phyloP scores from a whole-genome alignment of 352 stramenopile species.

The Phytophthora cryptogea region DNA sequence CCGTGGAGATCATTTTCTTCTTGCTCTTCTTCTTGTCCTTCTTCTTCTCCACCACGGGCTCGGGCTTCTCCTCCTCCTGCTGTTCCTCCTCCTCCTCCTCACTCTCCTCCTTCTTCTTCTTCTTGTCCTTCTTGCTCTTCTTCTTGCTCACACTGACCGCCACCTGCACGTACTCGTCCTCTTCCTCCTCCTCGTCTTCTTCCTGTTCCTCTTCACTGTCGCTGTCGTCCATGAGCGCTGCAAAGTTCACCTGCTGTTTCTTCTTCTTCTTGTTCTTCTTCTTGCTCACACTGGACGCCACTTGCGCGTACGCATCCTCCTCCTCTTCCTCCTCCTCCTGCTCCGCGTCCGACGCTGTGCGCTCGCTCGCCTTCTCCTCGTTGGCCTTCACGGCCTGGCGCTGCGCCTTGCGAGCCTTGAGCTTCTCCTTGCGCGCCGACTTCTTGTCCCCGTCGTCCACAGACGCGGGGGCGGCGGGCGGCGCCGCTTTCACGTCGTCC shows the following conservation, averaged over 20 bases:
- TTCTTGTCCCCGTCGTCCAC: conserved; percentile 69
- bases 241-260: conserved; percentile 71
- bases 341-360: conserved; percentile 26
- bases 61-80: conserved; percentile 38
- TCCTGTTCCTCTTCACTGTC: conserved; percentile 45
- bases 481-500: conserved; percentile 48
- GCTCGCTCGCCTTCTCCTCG: conserved; percentile 44
- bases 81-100: conserved; percentile 53
- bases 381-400: conserved; percentile 45
- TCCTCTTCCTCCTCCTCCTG: conserved; percentile 43
- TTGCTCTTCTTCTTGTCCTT: conserved; percentile 89
- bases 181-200: conserved; percentile 33
- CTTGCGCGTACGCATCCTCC: conserved; percentile 63
- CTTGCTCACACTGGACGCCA: conserved; percentile 53
- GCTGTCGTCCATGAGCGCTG: conserved; percentile 38
- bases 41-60: conserved; percentile 39
- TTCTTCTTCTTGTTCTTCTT: conserved; percentile 84
- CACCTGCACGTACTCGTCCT: conserved; percentile 42
- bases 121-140: conserved; percentile 56
- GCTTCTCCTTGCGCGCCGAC: conserved; percentile 79
- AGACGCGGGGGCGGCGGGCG: conserved; percentile 27
- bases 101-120: conserved; percentile 62
- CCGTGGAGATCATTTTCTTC: conserved; percentile 82
- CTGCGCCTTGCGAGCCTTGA: conserved; percentile 64
- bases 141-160: conserved; percentile 49